Evolutionary conservation across 768 basidiomycete species (phyloP).

Genomic region (Imleria badia): DNA sequence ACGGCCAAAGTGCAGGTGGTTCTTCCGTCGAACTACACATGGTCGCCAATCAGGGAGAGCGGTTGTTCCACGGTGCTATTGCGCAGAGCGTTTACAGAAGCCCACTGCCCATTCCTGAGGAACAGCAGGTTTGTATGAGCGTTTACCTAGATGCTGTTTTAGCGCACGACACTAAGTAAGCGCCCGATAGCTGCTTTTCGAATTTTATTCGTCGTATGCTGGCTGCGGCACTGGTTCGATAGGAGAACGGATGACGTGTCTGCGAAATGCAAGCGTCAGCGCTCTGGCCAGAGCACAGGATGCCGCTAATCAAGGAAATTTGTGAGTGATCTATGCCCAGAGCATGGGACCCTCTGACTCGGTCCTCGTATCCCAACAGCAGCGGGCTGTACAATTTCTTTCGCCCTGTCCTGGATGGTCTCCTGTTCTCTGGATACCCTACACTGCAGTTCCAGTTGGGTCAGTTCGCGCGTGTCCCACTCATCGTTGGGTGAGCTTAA

Average conservation of each 20-base stretch:
- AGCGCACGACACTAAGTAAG: background rate
- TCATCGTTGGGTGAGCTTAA: conserved; percentile 55
- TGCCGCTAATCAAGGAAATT: conserved; percentile 36
- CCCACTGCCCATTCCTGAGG: conserved; percentile 49
- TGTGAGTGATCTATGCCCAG: conserved; percentile 35
- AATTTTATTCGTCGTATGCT: conserved; percentile 47
- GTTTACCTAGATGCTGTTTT: background rate
- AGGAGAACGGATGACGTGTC: conserved; percentile 41
- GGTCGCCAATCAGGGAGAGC: conserved; percentile 39
- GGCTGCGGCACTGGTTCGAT: conserved; percentile 46
- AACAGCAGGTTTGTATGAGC: conserved; percentile 45
- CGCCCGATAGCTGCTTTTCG: conserved; percentile 46
- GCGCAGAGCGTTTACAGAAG: conserved; percentile 60
- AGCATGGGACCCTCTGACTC: background rate
- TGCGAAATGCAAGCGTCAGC: conserved; percentile 50
- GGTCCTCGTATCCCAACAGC: conserved; percentile 21
- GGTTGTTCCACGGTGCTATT: conserved; percentile 54
- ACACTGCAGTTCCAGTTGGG: conserved; percentile 45
- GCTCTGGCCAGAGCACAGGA: conserved; percentile 58
- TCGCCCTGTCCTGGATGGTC: conserved; percentile 55
- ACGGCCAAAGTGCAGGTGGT: conserved; percentile 61
- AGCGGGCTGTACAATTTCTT: conserved; percentile 47
- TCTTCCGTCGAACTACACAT: conserved; percentile 59
- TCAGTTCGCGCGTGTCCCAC: conserved; percentile 48
- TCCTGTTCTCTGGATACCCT: conserved; percentile 49